phyloP scores from a whole-genome alignment of 768 basidiomycete species.

The Saitozyma sp. region DNA sequence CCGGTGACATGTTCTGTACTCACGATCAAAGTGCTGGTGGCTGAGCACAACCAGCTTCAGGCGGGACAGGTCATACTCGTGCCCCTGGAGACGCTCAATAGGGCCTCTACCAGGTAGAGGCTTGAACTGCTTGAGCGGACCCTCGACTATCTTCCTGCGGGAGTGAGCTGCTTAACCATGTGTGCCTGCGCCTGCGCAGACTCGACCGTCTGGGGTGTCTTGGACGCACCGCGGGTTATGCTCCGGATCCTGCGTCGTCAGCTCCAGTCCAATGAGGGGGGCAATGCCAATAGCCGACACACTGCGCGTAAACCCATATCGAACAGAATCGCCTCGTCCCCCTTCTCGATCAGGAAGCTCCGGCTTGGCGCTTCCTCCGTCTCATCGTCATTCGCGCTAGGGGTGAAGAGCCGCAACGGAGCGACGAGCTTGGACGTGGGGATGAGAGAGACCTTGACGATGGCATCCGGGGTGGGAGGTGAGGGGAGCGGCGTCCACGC shows the following conservation, averaged over 20 bases:
- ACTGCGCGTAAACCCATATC: constrained; percentile 30
- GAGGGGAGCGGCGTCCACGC: constrained; percentile 24
- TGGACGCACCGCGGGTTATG: constrained; percentile 26
- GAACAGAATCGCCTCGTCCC: constrained; percentile 20
- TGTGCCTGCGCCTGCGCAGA: not conserved
- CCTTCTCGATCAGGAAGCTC: constrained; percentile 28
- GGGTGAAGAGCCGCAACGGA: constrained; percentile 11
- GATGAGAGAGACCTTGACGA: constrained; percentile 22
- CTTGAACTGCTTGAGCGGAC: constrained; percentile 14
- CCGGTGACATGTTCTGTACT: too few species aligned
- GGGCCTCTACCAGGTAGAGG: constrained; percentile 20
- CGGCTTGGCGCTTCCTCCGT: constrained; percentile 17
- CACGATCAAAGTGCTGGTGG: constrained; percentile 36
- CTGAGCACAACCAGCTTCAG: constrained; percentile 24
- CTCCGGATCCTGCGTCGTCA: constrained; percentile 16
- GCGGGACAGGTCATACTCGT: constrained; percentile 13
- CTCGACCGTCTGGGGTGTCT: not conserved
- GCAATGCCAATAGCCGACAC: too few species aligned
- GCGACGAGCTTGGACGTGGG: constrained; percentile 18
- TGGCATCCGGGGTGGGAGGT: constrained; percentile 7
- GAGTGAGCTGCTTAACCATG: not conserved
- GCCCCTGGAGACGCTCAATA: constrained; percentile 12
- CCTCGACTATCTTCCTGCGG: constrained; percentile 10
- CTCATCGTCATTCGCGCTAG: constrained; percentile 18
- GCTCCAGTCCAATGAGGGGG: too few species aligned